These are phyloP conservation scores for Pestalotiopsis sp. DNA, from an alignment of 2,329 filamentous ascomycete species.

Conservation along the genomic window DNA sequence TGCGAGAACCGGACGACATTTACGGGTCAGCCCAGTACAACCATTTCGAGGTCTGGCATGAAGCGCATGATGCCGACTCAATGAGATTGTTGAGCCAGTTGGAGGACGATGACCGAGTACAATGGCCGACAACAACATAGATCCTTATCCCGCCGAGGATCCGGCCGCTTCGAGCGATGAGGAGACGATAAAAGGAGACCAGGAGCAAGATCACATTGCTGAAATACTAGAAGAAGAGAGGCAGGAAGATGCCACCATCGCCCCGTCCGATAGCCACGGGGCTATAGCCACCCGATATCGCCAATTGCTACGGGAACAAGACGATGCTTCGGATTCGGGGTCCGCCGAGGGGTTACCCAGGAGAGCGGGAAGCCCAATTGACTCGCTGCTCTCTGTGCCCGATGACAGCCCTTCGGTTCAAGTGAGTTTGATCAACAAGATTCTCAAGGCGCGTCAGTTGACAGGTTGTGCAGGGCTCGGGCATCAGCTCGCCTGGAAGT, in stretches of 20 bases:
- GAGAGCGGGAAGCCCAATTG: slow-evolving; percentile 67
- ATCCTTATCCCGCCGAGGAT: slow-evolving; percentile 44
- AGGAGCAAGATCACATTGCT: slow-evolving; percentile 37
- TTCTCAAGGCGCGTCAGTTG: slow-evolving; percentile 22
- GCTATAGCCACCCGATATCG: slow-evolving; percentile 46
- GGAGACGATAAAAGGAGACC: slow-evolving; percentile 42
- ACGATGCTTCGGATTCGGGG: slow-evolving; percentile 54
- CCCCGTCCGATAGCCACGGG: slow-evolving; percentile 33
- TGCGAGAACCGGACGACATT: not conserved
- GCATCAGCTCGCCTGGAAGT: slow-evolving; percentile 71
- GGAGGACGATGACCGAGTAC: slow-evolving; percentile 44
- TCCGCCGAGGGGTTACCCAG: slow-evolving; percentile 57
- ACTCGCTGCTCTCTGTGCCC: slow-evolving; percentile 72
- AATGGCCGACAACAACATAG: slow-evolving; percentile 41
- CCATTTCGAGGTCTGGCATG: slow-evolving; percentile 21
- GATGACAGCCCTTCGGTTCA: slow-evolving; percentile 86
- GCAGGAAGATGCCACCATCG: slow-evolving; percentile 25
- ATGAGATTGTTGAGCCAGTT: slow-evolving; percentile 31
- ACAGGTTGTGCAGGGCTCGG: slow-evolving; percentile 53
- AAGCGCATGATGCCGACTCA: slow-evolving; percentile 25
- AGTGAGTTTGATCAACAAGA: slow-evolving; percentile 46
- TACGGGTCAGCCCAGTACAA: not conserved
- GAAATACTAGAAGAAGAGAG: slow-evolving; percentile 39
- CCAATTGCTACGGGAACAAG: slow-evolving; percentile 46
- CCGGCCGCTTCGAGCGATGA: slow-evolving; percentile 42